Evolutionary conservation across 805 yeast species (phyloP).

Genomic region (Wickerhamomyces hampshirensis): DNA sequence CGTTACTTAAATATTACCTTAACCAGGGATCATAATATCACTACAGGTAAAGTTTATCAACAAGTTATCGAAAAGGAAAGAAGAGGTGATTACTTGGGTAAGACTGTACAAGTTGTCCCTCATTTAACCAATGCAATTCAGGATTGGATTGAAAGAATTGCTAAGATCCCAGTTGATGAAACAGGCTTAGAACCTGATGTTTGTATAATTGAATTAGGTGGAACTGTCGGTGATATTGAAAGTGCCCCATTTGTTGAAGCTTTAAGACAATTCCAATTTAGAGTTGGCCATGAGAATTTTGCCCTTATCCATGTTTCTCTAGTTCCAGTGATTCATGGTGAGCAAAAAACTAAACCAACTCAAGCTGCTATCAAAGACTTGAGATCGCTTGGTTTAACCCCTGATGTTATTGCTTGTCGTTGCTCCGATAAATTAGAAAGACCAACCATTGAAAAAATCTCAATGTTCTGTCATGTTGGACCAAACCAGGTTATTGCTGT

Average conservation of each 20-base stretch:
- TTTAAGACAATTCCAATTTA: slow-evolving; percentile 95
- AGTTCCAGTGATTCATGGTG: slow-evolving; percentile 97
- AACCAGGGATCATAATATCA: slow-evolving; percentile 92
- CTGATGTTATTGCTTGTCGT: slow-evolving; percentile 97
- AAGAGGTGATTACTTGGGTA: slow-evolving; percentile 95
- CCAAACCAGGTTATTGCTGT: slow-evolving; percentile 97
- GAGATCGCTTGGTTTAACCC: slow-evolving; percentile 89
- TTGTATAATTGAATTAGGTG: slow-evolving; percentile 96
- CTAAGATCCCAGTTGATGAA: slow-evolving; percentile 86
- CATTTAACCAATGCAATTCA: slow-evolving; percentile 96
- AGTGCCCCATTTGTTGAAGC: slow-evolving; percentile 99
- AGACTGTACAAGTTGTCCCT: slow-evolving; percentile 99
- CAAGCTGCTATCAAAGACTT: slow-evolving; percentile 98
- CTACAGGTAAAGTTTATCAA: slow-evolving; percentile 96
- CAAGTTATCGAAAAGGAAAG: slow-evolving; percentile 93
- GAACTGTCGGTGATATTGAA: slow-evolving; percentile 99
- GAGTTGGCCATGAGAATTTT: slow-evolving; percentile 91
- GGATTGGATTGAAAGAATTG: slow-evolving; percentile 95
- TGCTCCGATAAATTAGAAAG: slow-evolving; percentile 78
- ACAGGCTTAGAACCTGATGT: slow-evolving; percentile 89
- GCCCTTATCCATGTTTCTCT: slow-evolving; percentile 94
- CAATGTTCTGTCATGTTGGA: slow-evolving; percentile 99
- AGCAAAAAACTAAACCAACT: slow-evolving; percentile 98
- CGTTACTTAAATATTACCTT: slow-evolving; percentile 91
- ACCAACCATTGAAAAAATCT: slow-evolving; percentile 90